Evolutionary conservation across 1,139 yeast species (phyloP), one percentile per base, ranked within the genome.

Genomic region (Lodderomyces beijingensis): DNA sequence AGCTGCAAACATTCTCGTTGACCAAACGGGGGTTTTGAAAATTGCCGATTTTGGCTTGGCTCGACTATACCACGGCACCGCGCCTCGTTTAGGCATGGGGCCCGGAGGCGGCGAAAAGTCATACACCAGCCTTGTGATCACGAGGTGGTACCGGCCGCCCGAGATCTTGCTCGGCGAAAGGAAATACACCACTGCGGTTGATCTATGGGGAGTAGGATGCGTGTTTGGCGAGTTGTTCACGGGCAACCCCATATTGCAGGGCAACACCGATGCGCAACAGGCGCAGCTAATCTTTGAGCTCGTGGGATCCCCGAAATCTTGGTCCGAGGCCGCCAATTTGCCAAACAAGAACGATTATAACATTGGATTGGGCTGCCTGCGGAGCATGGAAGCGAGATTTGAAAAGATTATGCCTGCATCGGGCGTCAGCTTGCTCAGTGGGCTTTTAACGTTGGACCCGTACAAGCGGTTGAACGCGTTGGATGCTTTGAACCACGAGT

Each of bases 101-200:
- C 79, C 79, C 0, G 87, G 87, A 16, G 94, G 95, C 2, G 93
- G 95, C 0, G 77, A 74, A 17, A 67, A 79, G 14, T 74, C 75
- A 30, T 88, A 91, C 51, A 93, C 99, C 0, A 89, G 87, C 3
- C 71, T 88, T 40, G 98, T 91, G 3, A 97, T 91, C 16, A 91
- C 98, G 0, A 64, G 98, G 46, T 91, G 98, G 98, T 91, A 93
- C 57, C 69, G 99, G 38, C 94, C 98, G 1, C 98, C 97, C 0
- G 96, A 91, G 55, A 68, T 91, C 15, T 70, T 91, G 16, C 59
- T 91, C 34, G 96, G 96, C 2, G 95, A 88, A 46, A 67, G 83
- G 40, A 67, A 73, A 39, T 91, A 91, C 51, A 88, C 97, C 2
- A 85, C 96, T 0, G 94, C 97, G 0, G 89, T 91, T 13, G 96